Conservation (phyloP, 2,329 filamentous ascomycete species). For the Hypoxylon sp. region DNA sequence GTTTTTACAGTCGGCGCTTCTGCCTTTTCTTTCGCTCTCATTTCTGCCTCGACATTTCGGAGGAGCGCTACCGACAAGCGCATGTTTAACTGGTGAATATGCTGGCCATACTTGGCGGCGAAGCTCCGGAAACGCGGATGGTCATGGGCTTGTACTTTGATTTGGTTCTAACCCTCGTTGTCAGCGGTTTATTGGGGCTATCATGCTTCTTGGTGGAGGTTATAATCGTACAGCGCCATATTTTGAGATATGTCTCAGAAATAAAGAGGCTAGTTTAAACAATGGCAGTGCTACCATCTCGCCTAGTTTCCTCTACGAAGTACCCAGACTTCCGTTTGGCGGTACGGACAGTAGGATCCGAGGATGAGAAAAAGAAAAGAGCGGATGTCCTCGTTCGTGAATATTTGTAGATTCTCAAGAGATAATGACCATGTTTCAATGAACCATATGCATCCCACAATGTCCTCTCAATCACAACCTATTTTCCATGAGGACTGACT, state of each 20-base stretch:
- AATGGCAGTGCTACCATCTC: slow-evolving; percentile 74
- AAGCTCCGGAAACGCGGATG: slow-evolving; percentile 71
- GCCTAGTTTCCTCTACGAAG: slow-evolving; percentile 15
- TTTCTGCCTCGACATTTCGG: slow-evolving; percentile 69
- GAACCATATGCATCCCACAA: background rate
- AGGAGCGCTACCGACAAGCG: slow-evolving; percentile 70
- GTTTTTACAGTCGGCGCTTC: slow-evolving; percentile 75
- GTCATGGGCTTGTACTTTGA: slow-evolving; percentile 75
- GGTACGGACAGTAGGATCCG: slow-evolving; percentile 8
- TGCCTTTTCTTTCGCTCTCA: slow-evolving; percentile 71
- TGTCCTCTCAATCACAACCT: background rate
- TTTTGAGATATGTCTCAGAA: slow-evolving; percentile 75
- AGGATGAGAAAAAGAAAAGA: background rate
- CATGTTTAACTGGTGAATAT: slow-evolving; percentile 77
- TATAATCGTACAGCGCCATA: slow-evolving; percentile 72
- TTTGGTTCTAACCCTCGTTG: slow-evolving; percentile 66
- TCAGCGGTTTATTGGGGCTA: slow-evolving; percentile 27
- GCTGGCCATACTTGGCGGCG: slow-evolving; percentile 72
- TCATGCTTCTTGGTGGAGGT: background rate
- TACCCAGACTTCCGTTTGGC: slow-evolving; percentile 14
- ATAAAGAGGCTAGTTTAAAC: slow-evolving; percentile 75
- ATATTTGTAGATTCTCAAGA: slow-evolving; percentile 10
- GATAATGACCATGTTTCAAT: slow-evolving; percentile 13
- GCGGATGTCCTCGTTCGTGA: slow-evolving; percentile 6
- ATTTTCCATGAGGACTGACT: background rate